phyloP scores from a whole-genome alignment of 2,329 filamentous ascomycete species.

The Alternaria ethzedia region DNA sequence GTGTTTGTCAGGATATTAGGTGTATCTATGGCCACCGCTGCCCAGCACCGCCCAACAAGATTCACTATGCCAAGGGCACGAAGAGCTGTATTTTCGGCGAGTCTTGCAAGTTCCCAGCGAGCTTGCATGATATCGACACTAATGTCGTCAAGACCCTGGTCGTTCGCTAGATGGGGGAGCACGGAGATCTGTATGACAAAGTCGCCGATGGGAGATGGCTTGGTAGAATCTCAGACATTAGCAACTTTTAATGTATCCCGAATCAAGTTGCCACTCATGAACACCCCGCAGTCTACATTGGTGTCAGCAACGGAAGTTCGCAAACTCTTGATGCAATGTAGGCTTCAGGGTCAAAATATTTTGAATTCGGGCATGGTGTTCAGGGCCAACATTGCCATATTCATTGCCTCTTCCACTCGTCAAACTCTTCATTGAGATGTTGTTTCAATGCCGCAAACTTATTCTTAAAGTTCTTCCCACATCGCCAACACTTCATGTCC shows the following conservation, averaged over 20 bases:
- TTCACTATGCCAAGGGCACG: slow-evolving; percentile 54
- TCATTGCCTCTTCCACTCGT: slow-evolving; percentile 67
- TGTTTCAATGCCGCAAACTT: slow-evolving; percentile 75
- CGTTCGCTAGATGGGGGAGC: slow-evolving; percentile 26
- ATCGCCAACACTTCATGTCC: slow-evolving; percentile 85
- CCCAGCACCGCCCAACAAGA: slow-evolving; percentile 54
- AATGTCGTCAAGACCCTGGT: slow-evolving; percentile 61
- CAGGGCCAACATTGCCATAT: background rate
- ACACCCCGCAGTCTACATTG: background rate
- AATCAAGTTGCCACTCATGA: background rate
- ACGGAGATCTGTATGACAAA: background rate
- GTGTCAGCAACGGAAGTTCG: background rate
- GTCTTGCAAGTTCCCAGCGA: slow-evolving; percentile 63
- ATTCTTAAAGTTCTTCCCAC: slow-evolving; percentile 74
- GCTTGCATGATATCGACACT: slow-evolving; percentile 65
- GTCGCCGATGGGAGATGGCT: background rate
- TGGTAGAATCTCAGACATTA: background rate
- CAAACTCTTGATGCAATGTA: background rate
- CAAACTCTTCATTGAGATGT: slow-evolving; percentile 78
- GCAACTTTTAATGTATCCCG: background rate
- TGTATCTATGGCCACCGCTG: slow-evolving; percentile 71
- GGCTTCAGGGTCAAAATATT: background rate
- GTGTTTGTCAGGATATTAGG: slow-evolving; percentile 63
- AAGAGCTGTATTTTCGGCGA: slow-evolving; percentile 65
- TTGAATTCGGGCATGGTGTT: background rate